phyloP scores from a whole-genome alignment of 148 eudicot species.

The Simmondsia chinensis region DNA sequence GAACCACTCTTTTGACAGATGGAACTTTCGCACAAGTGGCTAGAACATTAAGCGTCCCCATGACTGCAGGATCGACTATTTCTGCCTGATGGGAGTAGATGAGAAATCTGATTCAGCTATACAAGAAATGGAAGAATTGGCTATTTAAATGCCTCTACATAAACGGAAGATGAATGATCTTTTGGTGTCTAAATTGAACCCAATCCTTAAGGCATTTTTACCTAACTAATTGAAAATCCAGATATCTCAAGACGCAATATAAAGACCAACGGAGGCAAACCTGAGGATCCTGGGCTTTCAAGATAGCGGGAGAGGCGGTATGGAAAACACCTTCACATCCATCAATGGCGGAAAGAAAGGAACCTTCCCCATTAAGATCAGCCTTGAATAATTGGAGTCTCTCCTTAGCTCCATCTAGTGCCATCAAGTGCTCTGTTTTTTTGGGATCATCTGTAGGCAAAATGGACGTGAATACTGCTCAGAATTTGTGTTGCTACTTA shows the following conservation, averaged over 20 bases:
- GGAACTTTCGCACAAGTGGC: constrained; percentile 8
- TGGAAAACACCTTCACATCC: constrained; percentile 42
- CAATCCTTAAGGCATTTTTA: too few relatives aligned
- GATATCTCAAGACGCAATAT: too few relatives aligned
- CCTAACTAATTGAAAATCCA: too few relatives aligned
- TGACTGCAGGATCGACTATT: constrained; percentile 23
- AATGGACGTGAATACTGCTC: too few relatives aligned
- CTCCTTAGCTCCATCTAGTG: constrained; percentile 34
- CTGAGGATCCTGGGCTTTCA: too few relatives aligned
- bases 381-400: constrained; percentile 29
- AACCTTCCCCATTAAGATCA: constrained; percentile 17
- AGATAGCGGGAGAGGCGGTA: constrained; percentile 50
- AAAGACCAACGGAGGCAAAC: too few relatives aligned
- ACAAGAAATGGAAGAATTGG: too few relatives aligned
- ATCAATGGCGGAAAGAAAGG: constrained; percentile 31
- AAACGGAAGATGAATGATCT: too few relatives aligned
- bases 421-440: constrained; percentile 23
- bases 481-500: too few relatives aligned
- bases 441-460: constrained; percentile 24
- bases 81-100: constrained; percentile 8
- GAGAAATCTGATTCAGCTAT: too few relatives aligned
- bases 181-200: too few relatives aligned
- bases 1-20: constrained; percentile 18
- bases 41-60: constrained; percentile 27
- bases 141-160: too few relatives aligned